Conservation (phyloP, 2,329 filamentous ascomycete genomes). For the Epichloe bromicola region DNA sequence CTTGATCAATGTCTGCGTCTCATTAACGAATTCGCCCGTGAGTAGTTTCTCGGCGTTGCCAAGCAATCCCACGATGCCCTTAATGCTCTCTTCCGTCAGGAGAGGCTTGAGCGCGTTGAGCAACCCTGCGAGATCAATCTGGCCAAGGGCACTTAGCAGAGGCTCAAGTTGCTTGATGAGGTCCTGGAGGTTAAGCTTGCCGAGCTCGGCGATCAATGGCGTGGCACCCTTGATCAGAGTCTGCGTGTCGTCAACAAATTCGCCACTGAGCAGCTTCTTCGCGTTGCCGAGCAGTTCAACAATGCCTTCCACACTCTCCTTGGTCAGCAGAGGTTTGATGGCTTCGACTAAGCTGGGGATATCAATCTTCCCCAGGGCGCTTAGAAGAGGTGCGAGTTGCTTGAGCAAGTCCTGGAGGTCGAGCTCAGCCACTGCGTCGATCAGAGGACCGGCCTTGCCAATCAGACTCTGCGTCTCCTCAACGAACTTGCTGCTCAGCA, state of each 20-base stretch:
- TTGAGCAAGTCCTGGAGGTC: conserved; percentile 11
- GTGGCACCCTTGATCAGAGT: conserved; percentile 20
- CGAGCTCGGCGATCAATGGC: conserved; percentile 12
- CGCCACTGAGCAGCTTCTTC: conserved; percentile 14
- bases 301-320: conserved; percentile 18
- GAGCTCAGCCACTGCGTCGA: conserved; percentile 9
- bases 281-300: conserved; percentile 22
- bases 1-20: conserved; percentile 16
- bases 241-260: conserved; percentile 16
- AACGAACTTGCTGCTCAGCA: conserved; percentile 20
- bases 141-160: conserved; percentile 17
- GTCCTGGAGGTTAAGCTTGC: conserved; percentile 13
- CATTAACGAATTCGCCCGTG: conserved; percentile 15
- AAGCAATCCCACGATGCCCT: conserved; percentile 19
- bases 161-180: conserved; percentile 17
- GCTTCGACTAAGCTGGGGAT: conserved; percentile 16
- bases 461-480: conserved; percentile 19
- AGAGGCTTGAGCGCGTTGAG: conserved; percentile 15
- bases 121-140: conserved; percentile 20
- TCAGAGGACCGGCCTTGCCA: conserved; percentile 17
- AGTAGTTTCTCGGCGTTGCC: conserved; percentile 17
- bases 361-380: conserved; percentile 17
- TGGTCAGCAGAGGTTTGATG: conserved; percentile 18
- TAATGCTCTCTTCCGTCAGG: conserved; percentile 15
- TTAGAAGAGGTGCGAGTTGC: conserved; percentile 12